phyloP scores from a whole-genome alignment of 495 filamentous ascomycete genomes.

The Umbilicaria muhlenbergii region DNA sequence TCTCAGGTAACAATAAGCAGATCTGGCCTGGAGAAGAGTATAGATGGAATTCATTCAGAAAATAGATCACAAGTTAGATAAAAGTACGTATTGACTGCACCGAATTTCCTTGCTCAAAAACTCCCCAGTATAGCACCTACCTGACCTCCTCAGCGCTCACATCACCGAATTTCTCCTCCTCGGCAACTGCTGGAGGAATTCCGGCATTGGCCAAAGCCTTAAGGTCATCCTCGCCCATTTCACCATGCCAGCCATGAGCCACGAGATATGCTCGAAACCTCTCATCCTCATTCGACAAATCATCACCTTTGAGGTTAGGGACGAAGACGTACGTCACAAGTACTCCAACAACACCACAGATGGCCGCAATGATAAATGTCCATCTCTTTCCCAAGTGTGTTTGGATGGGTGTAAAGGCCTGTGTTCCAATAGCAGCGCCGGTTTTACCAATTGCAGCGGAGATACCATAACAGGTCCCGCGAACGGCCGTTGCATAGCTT shows the following conservation, averaged over 20 bases:
- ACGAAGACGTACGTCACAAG: slow-evolving; percentile 36
- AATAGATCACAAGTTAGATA: too few relatives aligned
- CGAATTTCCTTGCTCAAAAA: too few relatives aligned
- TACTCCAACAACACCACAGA: slow-evolving; percentile 34
- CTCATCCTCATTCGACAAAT: slow-evolving; percentile 26
- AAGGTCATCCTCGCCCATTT: slow-evolving; percentile 30
- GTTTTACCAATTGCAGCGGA: slow-evolving; percentile 37
- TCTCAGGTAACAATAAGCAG: too few relatives aligned
- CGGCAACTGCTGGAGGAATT: background rate
- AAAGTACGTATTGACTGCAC: too few relatives aligned
- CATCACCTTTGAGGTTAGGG: slow-evolving; percentile 29
- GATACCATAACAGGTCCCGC: slow-evolving; percentile 34
- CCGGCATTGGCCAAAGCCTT: slow-evolving; percentile 17
- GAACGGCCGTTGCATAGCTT: slow-evolving; percentile 32
- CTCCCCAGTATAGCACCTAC: too few relatives aligned
- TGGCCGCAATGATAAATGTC: slow-evolving; percentile 38
- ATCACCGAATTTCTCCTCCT: too few relatives aligned
- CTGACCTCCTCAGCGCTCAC: too few relatives aligned
- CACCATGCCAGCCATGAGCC: slow-evolving; percentile 28
- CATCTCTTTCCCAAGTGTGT: slow-evolving; percentile 27
- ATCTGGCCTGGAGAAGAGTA: too few relatives aligned
- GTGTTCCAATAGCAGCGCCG: slow-evolving; percentile 35
- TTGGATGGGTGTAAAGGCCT: slow-evolving; percentile 33
- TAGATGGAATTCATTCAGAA: too few relatives aligned
- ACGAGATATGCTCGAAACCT: slow-evolving; percentile 31